phyloP scores from a whole-genome alignment of 202 grass and related monocot genomes.

The Brachypodium distachyon region DNA sequence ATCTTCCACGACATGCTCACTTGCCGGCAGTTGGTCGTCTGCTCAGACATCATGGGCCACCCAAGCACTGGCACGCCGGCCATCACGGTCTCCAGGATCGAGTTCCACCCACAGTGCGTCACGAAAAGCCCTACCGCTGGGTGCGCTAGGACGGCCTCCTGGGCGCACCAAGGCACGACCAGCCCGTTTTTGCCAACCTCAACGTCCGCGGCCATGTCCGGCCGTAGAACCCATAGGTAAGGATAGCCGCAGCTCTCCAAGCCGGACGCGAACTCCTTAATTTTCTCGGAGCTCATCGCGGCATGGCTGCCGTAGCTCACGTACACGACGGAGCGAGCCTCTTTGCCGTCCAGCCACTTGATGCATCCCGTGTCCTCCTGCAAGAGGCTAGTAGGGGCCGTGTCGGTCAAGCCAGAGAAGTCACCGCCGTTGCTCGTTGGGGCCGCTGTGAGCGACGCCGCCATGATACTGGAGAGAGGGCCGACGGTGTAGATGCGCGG shows the following conservation, averaged over 20 bases:
- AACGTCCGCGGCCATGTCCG: slow-evolving; percentile 32
- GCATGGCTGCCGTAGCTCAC: slow-evolving; percentile 16
- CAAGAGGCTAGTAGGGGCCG: background rate
- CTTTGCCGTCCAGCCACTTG: slow-evolving; percentile 38
- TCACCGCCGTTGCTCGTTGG: too few species aligned
- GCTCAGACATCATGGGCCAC: background rate
- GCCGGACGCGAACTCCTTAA: slow-evolving; percentile 40
- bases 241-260: slow-evolving; percentile 33
- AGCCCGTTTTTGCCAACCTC: slow-evolving; percentile 26
- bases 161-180: slow-evolving; percentile 37
- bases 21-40: background rate
- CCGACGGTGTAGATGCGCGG: background rate
- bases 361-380: slow-evolving; percentile 34
- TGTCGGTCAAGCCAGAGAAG: background rate
- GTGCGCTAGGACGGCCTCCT: slow-evolving; percentile 47
- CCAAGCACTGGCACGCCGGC: background rate
- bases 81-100: background rate
- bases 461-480: background rate
- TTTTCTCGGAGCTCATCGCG: slow-evolving; percentile 17
- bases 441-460: background rate
- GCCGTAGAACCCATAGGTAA: slow-evolving; percentile 25
- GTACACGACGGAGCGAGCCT: slow-evolving; percentile 12
- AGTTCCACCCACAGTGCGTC: slow-evolving; percentile 30
- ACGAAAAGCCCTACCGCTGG: slow-evolving; percentile 50
- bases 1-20: background rate